These are phyloP conservation scores for Aaosphaeria pasadenensis DNA, from an alignment of 2,329 filamentous ascomycete genomes.

Conservation along the genomic window DNA sequence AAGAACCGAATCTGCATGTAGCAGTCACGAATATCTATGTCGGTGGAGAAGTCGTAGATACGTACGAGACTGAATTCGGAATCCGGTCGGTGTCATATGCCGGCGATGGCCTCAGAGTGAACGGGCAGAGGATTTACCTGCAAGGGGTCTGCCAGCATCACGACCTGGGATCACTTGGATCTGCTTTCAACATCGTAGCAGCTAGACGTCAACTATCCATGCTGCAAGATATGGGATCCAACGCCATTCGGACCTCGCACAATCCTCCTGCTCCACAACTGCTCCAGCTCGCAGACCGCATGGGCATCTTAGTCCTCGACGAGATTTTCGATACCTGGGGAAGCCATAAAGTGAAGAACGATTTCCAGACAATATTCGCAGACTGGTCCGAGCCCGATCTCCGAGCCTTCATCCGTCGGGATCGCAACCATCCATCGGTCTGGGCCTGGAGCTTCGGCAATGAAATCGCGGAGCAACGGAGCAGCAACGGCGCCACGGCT, in stretches of 20 bases:
- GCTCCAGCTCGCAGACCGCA: conserved; percentile 48
- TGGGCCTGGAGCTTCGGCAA: conserved; percentile 55
- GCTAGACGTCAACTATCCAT: conserved; percentile 49
- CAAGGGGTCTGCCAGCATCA: conserved; percentile 53
- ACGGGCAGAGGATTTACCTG: conserved; percentile 44
- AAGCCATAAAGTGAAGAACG: conserved; percentile 44
- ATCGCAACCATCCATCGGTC: conserved; percentile 55
- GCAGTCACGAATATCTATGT: conserved; percentile 41
- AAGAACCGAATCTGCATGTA: conserved; percentile 48
- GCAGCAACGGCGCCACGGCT: conserved; percentile 26
- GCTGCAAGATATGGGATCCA: conserved; percentile 49
- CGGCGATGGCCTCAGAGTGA: conserved; percentile 45
- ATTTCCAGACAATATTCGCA: conserved; percentile 51
- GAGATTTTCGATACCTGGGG: conserved; percentile 56
- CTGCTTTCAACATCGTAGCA: conserved; percentile 51
- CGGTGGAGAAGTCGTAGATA: conserved; percentile 34
- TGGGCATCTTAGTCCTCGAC: conserved; percentile 52
- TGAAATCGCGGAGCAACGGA: conserved; percentile 50
- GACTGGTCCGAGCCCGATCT: conserved; percentile 56
- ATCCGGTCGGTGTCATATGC: conserved; percentile 46
- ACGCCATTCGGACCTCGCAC: conserved; percentile 53
- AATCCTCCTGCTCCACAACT: conserved; percentile 53
- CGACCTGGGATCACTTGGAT: conserved; percentile 50
- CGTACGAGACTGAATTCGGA: conserved; percentile 51
- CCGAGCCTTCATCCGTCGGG: conserved; percentile 50